Conservation (phyloP, 2,329 filamentous ascomycete species). For the Pleoardoris graminearum region DNA sequence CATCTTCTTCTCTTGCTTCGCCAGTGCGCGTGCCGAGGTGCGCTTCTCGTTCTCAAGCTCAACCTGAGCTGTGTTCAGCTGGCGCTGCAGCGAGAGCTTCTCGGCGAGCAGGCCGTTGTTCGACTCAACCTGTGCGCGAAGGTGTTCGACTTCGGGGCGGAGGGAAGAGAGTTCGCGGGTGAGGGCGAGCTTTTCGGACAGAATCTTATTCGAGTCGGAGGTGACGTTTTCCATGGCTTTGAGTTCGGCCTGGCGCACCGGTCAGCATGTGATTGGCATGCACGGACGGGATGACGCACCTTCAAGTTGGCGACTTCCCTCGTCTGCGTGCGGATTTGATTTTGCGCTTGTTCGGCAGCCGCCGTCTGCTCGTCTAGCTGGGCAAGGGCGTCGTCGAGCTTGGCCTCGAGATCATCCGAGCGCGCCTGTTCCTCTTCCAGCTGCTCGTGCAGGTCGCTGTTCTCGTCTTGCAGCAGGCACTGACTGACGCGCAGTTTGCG, state of each 20-base stretch:
- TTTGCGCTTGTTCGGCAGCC: conserved; percentile 50
- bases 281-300: conserved; percentile 52
- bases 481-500: conserved; percentile 68
- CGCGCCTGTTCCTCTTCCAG: conserved; percentile 63
- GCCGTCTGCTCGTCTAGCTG: conserved; percentile 54
- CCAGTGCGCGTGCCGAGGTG: conserved; percentile 62
- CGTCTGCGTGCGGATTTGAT: conserved; percentile 56
- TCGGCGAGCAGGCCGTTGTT: conserved; percentile 74
- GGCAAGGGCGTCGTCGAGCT: conserved; percentile 53
- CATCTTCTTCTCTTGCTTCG: conserved; percentile 54
- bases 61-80: conserved; percentile 75
- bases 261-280: conserved; percentile 43
- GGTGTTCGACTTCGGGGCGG: conserved; percentile 65
- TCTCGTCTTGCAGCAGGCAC: conserved; percentile 73
- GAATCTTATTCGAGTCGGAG: conserved; percentile 69
- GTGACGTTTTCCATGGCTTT: conserved; percentile 67
- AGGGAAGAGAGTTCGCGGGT: conserved; percentile 62
- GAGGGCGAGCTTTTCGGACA: conserved; percentile 67
- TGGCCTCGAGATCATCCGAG: conserved; percentile 58
- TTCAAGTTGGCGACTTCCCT: conserved; percentile 61
- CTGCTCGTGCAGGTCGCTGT: conserved; percentile 67
- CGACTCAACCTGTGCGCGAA: conserved; percentile 60
- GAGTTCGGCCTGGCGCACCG: conserved; percentile 65
- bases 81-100: conserved; percentile 77
- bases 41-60: conserved; percentile 82